These are phyloP conservation scores for Salmacisia buchloeana DNA, from an alignment of 1,284 basidiomycete species.

Conservation along the genomic window DNA sequence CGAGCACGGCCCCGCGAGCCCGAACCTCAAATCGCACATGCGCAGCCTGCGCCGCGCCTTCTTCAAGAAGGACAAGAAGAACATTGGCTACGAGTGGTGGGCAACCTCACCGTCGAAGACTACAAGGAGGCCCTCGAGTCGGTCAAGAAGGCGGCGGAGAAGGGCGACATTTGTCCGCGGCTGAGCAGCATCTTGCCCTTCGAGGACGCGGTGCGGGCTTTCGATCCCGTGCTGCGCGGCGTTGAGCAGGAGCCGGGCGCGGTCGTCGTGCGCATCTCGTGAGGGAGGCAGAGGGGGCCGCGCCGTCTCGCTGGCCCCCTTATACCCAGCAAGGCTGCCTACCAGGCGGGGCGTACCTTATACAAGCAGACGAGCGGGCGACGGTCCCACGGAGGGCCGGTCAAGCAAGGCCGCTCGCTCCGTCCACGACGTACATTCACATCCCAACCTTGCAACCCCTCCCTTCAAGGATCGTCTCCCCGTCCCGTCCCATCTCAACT, in stretches of 20 bases:
- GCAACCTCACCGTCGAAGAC: slow-evolving; percentile 38
- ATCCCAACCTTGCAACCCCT: no score
- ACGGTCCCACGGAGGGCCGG: no score
- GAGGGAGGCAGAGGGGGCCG: no score
- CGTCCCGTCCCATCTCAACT: no score
- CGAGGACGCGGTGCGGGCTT: slow-evolving; percentile 40
- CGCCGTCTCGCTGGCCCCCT: no score
- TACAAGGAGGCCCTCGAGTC: slow-evolving; percentile 42
- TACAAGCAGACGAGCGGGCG: no score
- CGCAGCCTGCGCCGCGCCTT: slow-evolving; percentile 50
- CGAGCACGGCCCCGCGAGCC: slow-evolving; percentile 39
- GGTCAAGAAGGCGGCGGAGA: slow-evolving; percentile 37
- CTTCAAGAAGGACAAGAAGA: slow-evolving; percentile 52
- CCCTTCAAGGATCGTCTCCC: no score
- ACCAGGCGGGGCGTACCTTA: no score
- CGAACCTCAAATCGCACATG: slow-evolving; percentile 45
- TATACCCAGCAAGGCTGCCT: no score
- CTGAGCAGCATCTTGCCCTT: slow-evolving; percentile 43
- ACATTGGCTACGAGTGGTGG: slow-evolving; percentile 51
- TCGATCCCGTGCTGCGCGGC: slow-evolving; percentile 29
- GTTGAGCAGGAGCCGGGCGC: slow-evolving; percentile 35
- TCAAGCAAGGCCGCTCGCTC: no score
- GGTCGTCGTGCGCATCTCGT: slow-evolving; percentile 40
- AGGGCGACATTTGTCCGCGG: slow-evolving; percentile 42
- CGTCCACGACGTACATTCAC: no score